phyloP scores from a whole-genome alignment of 352 stramenopile species.

The Phytopythium ostracodes region DNA sequence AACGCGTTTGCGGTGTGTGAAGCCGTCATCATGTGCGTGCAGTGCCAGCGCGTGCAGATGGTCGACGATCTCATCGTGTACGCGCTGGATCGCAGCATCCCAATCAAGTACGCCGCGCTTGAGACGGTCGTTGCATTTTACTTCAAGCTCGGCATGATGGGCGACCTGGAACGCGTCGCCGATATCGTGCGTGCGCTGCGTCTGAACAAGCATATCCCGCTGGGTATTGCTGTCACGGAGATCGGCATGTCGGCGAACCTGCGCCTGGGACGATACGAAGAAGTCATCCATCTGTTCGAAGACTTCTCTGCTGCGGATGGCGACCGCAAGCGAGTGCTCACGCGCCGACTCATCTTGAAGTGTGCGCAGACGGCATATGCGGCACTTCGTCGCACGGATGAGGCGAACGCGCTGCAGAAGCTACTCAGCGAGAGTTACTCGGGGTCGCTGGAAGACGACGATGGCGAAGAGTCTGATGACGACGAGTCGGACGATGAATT shows the following conservation, averaged over 20 bases:
- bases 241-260: slow-evolving; percentile 71
- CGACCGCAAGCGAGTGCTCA: slow-evolving; percentile 52
- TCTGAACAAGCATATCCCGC: slow-evolving; percentile 69
- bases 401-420: slow-evolving; percentile 56
- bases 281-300: slow-evolving; percentile 70
- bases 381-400: slow-evolving; percentile 43
- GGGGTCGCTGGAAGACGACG: slow-evolving; percentile 14
- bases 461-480: background rate
- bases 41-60: slow-evolving; percentile 38
- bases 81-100: slow-evolving; percentile 54
- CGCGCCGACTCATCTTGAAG: slow-evolving; percentile 57
- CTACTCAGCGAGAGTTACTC: slow-evolving; percentile 37
- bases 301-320: slow-evolving; percentile 63
- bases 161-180: slow-evolving; percentile 54
- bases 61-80: slow-evolving; percentile 61
- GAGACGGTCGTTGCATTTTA: slow-evolving; percentile 71
- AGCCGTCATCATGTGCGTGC: slow-evolving; percentile 50
- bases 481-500: slow-evolving; percentile 9
- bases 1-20: slow-evolving; percentile 68
- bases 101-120: slow-evolving; percentile 75
- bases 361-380: slow-evolving; percentile 50
- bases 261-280: slow-evolving; percentile 47
- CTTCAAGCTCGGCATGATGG: slow-evolving; percentile 57
- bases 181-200: slow-evolving; percentile 61
- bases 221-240: slow-evolving; percentile 69